Evolutionary conservation across 192 early-diverging fungal species (phyloP), one percentile per base, ranked within the genome.

Genomic region (Funneliformis geosporum): DNA sequence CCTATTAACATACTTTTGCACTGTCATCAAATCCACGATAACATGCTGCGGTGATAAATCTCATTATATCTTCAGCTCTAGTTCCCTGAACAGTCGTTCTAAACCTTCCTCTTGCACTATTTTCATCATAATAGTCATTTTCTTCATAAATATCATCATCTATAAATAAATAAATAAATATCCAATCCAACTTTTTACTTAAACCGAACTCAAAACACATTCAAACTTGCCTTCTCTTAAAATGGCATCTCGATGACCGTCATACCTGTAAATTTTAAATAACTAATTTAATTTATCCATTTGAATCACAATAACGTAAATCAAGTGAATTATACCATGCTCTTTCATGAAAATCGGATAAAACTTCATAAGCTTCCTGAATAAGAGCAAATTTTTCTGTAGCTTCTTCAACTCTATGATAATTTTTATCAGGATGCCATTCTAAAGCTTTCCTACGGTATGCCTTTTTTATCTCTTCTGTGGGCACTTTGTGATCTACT

Each of bases 171-270:
- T 46, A n/a, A n/a, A n/a, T 14, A 81, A 10, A 47, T 46, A 14
- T 42, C 65, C 50, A 4, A 21, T 40, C 40, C 40, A 14, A 39
- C 8, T 14, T n/a, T 11, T 42, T 1, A 12, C 8, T 23, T n/a
- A 70, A 40, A 68, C 27, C 27, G 7, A 42, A 40, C 4, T 40
- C 14, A 67, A 74, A 28, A 28, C 14, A n/a, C 27, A 44, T 46
- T 68, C 5, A 21, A 55, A 1, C 47, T 86, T 88, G 82, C 92
- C 91, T 73, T 93, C 95, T 50, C 95, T 91, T 70, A 98, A 86
- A 81, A 99, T 99, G 60, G 93, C 91, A 79, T 97, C 96, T 73
- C 96, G 87, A 83, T 98, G 97, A 67, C 91, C 89, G 84, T 98
- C 97, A 60, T 91, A 95, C 97, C 97, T 75, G 38, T 7, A 61